Conservation (phyloP, 768 basidiomycete species). For the Steccherinum ochraceum region DNA sequence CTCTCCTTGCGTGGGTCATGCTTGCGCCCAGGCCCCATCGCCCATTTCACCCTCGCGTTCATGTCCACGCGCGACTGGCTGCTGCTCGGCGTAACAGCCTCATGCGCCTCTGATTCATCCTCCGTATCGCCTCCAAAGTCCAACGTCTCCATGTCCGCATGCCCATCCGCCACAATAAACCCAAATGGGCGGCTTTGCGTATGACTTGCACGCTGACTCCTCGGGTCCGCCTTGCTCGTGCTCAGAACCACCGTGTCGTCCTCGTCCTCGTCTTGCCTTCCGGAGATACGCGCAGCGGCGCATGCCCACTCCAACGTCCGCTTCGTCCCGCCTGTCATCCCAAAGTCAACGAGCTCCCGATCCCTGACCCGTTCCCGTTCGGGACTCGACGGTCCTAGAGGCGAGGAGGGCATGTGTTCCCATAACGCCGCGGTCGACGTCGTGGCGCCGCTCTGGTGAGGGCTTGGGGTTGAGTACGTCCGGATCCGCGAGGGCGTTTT, state of each 20-base stretch:
- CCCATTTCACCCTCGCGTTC: not conserved
- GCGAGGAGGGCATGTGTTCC: conserved; percentile 27
- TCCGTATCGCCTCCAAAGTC: conserved; percentile 47
- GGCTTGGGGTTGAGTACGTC: conserved; percentile 10
- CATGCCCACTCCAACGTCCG: conserved; percentile 34
- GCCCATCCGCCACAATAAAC: conserved; percentile 1
- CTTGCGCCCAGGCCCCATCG: not conserved
- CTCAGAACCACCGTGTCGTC: too few relatives aligned
- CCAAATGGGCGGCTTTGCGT: not conserved
- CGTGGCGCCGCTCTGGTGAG: conserved; percentile 1
- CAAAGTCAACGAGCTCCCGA: conserved; percentile 18
- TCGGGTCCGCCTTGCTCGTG: too few relatives aligned
- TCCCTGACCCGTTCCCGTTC: conserved; percentile 10
- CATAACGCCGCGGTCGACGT: conserved; percentile 13
- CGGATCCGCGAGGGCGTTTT: conserved; percentile 15
- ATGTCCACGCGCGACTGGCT: conserved; percentile 10
- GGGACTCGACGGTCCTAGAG: conserved; percentile 13
- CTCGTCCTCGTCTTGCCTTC: conserved; percentile 4
- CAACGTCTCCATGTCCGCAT: conserved; percentile 14
- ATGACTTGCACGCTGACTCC: not conserved
- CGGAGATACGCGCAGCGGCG: conserved; percentile 24
- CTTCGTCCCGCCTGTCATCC: conserved; percentile 16
- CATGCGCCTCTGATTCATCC: conserved; percentile 44
- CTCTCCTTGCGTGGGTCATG: conserved; percentile 1
- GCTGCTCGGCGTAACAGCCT: conserved; percentile 55